Percentiles rank a stretch among this genome's conserved stretches.
Evolutionary conservation across 768 basidiomycete species (phyloP).

Genomic region (Strobilomyces echinocephalus): DNA sequence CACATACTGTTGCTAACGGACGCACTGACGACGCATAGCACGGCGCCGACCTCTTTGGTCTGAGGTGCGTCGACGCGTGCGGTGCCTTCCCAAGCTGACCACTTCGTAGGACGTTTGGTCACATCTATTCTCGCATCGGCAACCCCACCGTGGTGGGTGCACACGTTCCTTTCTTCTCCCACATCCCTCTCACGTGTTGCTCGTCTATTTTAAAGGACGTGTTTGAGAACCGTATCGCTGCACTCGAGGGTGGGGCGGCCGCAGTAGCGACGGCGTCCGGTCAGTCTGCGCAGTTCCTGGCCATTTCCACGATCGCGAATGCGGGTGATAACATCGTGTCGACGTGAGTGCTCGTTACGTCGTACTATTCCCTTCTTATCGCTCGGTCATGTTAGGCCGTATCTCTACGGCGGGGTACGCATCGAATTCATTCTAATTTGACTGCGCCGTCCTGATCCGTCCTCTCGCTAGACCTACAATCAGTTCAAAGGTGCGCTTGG

Average conservation of each 20-base stretch:
- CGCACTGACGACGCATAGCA: conserved; percentile 33
- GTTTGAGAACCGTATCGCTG: conserved; percentile 61
- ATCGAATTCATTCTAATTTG: background rate
- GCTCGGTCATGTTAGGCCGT: conserved; percentile 31
- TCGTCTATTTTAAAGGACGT: conserved; percentile 40
- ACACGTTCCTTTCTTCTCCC: background rate
- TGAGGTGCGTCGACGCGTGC: conserved; percentile 29
- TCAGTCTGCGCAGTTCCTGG: conserved; percentile 59
- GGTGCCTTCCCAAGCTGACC: background rate
- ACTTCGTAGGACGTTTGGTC: conserved; percentile 35
- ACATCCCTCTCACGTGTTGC: background rate
- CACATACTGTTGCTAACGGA: conserved; percentile 1
- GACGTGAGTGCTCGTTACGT: conserved; percentile 33
- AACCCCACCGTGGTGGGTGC: conserved; percentile 52
- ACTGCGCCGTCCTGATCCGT: background rate
- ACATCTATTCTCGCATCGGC: conserved; percentile 52
- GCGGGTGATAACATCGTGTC: conserved; percentile 64
- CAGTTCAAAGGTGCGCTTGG: conserved; percentile 51
- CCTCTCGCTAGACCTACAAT: conserved; percentile 45
- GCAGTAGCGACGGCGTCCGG: conserved; percentile 57
- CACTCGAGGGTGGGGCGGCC: conserved; percentile 58
- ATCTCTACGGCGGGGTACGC: conserved; percentile 57
- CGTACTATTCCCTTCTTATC: background rate
- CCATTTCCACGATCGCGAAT: conserved; percentile 47
- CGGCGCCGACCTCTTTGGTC: conserved; percentile 49